phyloP scores from a whole-genome alignment of 495 filamentous ascomycete genomes.

The Eremomyces bilateralis region DNA sequence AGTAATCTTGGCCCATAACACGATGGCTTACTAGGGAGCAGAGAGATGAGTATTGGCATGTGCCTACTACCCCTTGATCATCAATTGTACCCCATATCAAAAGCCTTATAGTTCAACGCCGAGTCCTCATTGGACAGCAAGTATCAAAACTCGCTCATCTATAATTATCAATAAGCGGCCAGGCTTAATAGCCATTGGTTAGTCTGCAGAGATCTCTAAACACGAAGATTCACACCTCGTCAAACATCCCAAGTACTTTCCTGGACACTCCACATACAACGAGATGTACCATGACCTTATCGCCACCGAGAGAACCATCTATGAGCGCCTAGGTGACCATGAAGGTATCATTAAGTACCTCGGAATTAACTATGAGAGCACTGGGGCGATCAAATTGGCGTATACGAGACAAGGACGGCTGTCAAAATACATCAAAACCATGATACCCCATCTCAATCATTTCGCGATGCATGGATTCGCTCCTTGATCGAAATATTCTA shows the following conservation, averaged over 20 bases:
- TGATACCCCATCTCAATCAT: conserved; percentile 4
- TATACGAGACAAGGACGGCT: conserved; percentile 1
- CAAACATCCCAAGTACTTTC: conserved; percentile 5
- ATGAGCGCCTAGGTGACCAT: conserved; percentile 5
- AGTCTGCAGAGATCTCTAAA: conserved; percentile 5
- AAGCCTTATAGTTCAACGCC: too few species aligned
- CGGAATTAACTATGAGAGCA: conserved; percentile 4
- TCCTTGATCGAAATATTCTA: conserved; percentile 2
- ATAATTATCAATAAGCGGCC: conserved; percentile 3
- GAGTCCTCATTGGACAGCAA: too few species aligned
- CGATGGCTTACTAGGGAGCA: too few species aligned
- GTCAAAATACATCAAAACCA: conserved; percentile 5
- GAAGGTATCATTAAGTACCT: conserved; percentile 5
- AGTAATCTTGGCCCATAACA: too few species aligned
- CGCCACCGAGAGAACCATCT: conserved; percentile 4
- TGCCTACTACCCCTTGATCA: too few species aligned
- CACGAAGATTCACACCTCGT: conserved; percentile 3
- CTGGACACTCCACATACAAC: conserved; percentile 4
- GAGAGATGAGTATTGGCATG: too few species aligned
- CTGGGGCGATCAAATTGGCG: conserved; percentile 3
- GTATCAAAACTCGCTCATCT: too few species aligned
- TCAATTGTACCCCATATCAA: too few species aligned
- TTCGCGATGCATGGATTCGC: conserved; percentile 5
- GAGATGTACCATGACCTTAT: conserved; percentile 3
- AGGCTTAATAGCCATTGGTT: conserved; percentile 6